Evolutionary conservation across 2,329 filamentous ascomycete genomes (phyloP).

Genomic region (Parafenestella ontariensis): DNA sequence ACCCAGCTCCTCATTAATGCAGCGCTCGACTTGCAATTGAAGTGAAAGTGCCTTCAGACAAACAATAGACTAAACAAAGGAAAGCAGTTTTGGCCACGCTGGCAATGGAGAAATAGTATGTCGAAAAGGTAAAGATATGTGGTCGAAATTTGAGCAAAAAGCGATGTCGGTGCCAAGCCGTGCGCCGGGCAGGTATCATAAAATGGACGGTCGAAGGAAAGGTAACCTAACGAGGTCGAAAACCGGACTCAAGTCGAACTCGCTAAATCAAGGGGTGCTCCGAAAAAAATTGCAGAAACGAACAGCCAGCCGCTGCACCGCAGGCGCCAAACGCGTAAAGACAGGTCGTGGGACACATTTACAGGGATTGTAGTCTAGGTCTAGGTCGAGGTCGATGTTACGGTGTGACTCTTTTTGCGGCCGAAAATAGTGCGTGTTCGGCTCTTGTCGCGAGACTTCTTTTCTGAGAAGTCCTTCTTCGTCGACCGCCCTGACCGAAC

Average conservation of each 20-base stretch:
- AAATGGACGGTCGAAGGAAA: constrained; percentile 18
- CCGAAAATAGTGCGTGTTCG: constrained; percentile 77
- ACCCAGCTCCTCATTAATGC: neutral
- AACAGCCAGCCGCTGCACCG: constrained; percentile 28
- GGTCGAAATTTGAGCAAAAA: neutral
- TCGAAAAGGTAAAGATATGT: constrained; percentile 17
- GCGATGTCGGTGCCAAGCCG: constrained; percentile 19
- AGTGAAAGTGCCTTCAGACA: constrained; percentile 3
- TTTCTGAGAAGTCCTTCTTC: constrained; percentile 53
- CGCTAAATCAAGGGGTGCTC: neutral
- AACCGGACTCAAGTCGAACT: constrained; percentile 8
- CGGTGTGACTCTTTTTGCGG: constrained; percentile 58
- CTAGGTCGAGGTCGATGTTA: constrained; percentile 17
- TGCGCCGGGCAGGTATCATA: constrained; percentile 39
- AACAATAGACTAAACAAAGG: neutral
- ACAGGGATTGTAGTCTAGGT: constrained; percentile 27
- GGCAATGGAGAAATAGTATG: constrained; percentile 10
- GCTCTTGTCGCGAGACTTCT: constrained; percentile 77
- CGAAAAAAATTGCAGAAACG: constrained; percentile 42
- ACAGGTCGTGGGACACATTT: constrained; percentile 45
- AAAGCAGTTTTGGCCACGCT: neutral
- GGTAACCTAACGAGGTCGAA: constrained; percentile 8
- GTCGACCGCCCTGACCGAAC: constrained; percentile 56
- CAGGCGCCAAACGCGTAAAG: constrained; percentile 39
- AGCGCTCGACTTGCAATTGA: neutral